Percentiles rank a stretch among this genome's conserved stretches.
Evolutionary conservation across 305 asterid species (phyloP).

Genomic region (Nicotiana rustica): DNA sequence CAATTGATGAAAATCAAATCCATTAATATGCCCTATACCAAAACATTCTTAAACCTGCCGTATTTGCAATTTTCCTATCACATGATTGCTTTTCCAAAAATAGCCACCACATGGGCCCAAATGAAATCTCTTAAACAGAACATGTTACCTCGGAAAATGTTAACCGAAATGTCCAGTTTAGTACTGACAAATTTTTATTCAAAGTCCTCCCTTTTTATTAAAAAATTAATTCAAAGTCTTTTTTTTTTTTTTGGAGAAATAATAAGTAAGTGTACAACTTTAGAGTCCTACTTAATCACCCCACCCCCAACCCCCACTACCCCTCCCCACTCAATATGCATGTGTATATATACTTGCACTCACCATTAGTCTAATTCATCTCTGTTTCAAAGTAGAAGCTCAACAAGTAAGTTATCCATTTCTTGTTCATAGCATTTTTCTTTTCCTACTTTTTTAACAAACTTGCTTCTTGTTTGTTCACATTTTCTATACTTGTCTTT

Average conservation of each 20-base stretch:
- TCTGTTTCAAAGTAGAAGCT: constrained; percentile 16
- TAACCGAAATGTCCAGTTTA: constrained; percentile 9
- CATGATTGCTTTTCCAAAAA: not conserved
- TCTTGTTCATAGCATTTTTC: constrained; percentile 12
- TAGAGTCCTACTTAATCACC: not conserved
- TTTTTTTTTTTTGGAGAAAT: not conserved
- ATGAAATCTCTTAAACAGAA: not conserved
- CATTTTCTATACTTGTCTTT: not conserved
- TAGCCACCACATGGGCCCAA: not conserved
- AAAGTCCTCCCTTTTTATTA: not conserved
- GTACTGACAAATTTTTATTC: constrained; percentile 20
- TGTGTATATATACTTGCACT: not conserved
- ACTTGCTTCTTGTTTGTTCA: constrained; percentile 31
- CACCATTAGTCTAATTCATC: not conserved
- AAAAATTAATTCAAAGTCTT: not conserved
- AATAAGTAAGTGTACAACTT: too few relatives aligned
- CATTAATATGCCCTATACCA: not conserved
- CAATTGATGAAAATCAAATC: not conserved
- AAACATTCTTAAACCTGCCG: not conserved
- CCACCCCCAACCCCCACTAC: not conserved
- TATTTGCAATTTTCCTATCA: not conserved
- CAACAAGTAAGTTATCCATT: constrained; percentile 21
- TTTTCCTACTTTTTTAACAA: not conserved
- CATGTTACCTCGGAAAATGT: constrained; percentile 19
- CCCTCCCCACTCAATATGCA: constrained; percentile 17